Percentiles rank a stretch among this genome's conserved stretches.
These are phyloP conservation scores for Phytomonas sp. DNA, from an alignment of 208 protist species.

Conservation along the genomic window DNA sequence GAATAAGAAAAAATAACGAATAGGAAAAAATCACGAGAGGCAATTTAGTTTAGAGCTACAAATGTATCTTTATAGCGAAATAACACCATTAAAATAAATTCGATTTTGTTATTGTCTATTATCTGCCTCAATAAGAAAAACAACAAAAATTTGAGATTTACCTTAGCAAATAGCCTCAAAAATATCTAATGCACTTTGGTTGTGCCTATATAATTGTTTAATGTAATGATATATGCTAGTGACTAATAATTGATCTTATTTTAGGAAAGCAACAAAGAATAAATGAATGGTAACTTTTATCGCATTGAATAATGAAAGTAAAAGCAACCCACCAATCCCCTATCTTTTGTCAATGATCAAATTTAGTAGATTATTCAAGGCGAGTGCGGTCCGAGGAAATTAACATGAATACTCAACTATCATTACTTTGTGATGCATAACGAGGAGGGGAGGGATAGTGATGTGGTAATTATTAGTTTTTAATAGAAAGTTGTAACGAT, in stretches of 20 bases:
- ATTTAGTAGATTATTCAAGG: neutral
- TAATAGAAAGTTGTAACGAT: too few relatives aligned
- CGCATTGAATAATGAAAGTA: neutral
- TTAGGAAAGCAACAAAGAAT: neutral
- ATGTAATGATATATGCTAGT: too few relatives aligned
- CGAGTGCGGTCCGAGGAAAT: neutral
- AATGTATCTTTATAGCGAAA: neutral
- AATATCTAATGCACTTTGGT: too few relatives aligned
- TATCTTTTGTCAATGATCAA: neutral
- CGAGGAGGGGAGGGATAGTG: neutral
- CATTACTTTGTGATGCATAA: neutral
- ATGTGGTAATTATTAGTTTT: too few relatives aligned
- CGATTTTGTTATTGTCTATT: too few relatives aligned
- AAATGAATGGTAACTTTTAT: neutral
- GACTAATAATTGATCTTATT: too few relatives aligned
- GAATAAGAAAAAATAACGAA: neutral
- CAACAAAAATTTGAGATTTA: too few relatives aligned
- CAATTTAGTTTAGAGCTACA: neutral
- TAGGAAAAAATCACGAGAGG: constrained; percentile 1
- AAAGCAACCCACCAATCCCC: neutral
- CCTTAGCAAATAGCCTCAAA: too few relatives aligned
- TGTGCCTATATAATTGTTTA: too few relatives aligned
- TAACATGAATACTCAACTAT: neutral
- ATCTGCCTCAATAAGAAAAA: too few relatives aligned
- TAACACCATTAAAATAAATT: neutral